Conservation (phyloP, 208 protist genomes). For the Trypanosoma congolense region DNA sequence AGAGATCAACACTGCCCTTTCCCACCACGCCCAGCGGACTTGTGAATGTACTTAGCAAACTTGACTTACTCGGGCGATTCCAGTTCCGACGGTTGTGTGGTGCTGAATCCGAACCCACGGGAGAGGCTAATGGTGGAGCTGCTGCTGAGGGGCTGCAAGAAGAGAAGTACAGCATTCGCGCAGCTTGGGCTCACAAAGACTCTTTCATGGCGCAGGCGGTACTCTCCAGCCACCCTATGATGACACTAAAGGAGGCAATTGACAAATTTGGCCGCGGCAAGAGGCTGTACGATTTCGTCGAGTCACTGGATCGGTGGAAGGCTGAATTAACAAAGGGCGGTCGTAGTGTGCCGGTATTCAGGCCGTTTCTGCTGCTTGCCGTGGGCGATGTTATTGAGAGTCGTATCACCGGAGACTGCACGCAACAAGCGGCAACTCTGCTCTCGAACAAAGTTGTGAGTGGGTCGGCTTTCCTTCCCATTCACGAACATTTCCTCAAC, state of each 20-base stretch:
- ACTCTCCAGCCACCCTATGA: conserved; percentile 20
- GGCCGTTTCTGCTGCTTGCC: conserved; percentile 14
- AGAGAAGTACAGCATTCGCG: conserved; percentile 13
- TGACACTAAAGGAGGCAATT: conserved; percentile 8
- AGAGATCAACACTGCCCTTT: too few relatives aligned
- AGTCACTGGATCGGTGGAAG: conserved; percentile 5
- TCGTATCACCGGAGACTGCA: background rate
- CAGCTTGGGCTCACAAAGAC: conserved; percentile 28
- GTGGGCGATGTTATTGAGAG: background rate
- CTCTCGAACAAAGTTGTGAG: conserved; percentile 1
- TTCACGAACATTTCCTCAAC: conserved; percentile 11
- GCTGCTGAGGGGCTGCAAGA: background rate
- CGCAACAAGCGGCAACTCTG: background rate
- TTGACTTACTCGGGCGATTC: conserved; percentile 12
- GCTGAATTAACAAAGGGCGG: background rate
- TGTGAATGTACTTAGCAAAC: background rate
- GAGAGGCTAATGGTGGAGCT: background rate
- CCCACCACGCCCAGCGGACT: background rate
- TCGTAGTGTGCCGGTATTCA: conserved; percentile 5
- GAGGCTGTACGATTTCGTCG: conserved; percentile 17
- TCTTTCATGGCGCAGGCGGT: conserved; percentile 11
- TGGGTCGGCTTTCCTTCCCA: conserved; percentile 14
- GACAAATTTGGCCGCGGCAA: background rate
- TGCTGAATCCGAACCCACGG: background rate
- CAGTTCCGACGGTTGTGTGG: conserved; percentile 5